These are phyloP conservation scores for Coniochaeta prunicola DNA, from an alignment of 2,329 filamentous ascomycete species.

Conservation along the genomic window DNA sequence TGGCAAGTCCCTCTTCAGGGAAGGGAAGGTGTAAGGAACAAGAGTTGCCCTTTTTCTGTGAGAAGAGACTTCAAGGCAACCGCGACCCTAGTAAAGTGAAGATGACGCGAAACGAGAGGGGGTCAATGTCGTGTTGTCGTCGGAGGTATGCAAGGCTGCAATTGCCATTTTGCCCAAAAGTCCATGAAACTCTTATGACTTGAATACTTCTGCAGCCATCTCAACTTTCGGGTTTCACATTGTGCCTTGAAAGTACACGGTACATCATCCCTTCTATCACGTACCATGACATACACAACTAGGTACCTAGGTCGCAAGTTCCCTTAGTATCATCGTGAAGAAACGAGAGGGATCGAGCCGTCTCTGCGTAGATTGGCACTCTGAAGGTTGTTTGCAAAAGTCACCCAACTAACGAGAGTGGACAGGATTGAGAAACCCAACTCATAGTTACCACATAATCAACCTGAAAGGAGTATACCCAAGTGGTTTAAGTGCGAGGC, in stretches of 20 bases:
- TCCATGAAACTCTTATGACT: background rate
- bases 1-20: too few relatives aligned
- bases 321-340: background rate
- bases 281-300: background rate
- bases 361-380: background rate
- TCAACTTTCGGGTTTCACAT: background rate
- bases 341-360: background rate
- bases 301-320: too few relatives aligned
- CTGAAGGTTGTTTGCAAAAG: background rate
- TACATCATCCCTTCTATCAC: background rate
- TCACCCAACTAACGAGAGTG: too few relatives aligned
- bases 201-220: background rate
- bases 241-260: background rate
- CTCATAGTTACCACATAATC: too few relatives aligned
- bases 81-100: background rate
- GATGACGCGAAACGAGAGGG: background rate
- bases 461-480: too few relatives aligned
- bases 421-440: too few relatives aligned
- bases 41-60: background rate
- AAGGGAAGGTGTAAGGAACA: background rate
- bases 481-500: background rate
- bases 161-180: background rate
- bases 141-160: background rate
- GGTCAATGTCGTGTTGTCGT: background rate
- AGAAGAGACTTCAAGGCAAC: background rate